These are phyloP conservation scores for Massarina eburnea DNA, from an alignment of 2,329 filamentous ascomycete genomes.

Conservation along the genomic window DNA sequence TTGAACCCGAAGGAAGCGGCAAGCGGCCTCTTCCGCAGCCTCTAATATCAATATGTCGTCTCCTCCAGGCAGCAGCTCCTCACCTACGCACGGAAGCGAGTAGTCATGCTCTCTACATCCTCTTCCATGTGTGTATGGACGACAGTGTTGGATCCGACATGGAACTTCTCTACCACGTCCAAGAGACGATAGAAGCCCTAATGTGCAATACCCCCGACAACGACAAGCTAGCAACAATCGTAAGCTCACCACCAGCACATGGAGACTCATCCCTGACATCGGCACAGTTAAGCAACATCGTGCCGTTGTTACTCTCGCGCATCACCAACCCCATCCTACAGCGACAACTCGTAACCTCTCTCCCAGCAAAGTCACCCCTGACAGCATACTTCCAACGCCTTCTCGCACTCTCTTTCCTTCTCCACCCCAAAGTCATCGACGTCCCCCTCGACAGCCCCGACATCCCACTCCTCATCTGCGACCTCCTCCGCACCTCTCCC, in stretches of 20 bases:
- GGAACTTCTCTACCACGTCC: conserved; percentile 21
- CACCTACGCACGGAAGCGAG: conserved; percentile 26
- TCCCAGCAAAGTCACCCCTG: conserved; percentile 57
- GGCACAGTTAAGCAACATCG: conserved; percentile 27
- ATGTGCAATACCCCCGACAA: conserved; percentile 29
- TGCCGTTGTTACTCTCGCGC: conserved; percentile 28
- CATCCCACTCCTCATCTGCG: conserved; percentile 23
- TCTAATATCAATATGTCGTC: conserved; percentile 21
- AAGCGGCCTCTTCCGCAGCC: conserved; percentile 19
- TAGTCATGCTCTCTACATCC: conserved; percentile 24
- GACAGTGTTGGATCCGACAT: conserved; percentile 27
- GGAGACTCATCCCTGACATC: conserved; percentile 23
- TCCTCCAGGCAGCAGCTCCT: conserved; percentile 28
- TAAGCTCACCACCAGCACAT: conserved; percentile 14
- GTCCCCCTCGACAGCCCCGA: conserved; percentile 25
- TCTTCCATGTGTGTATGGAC: conserved; percentile 37
- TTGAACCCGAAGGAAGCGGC: conserved; percentile 8
- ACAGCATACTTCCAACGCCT: conserved; percentile 65
- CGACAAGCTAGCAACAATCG: conserved; percentile 21
- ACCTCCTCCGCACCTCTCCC: conserved; percentile 35
- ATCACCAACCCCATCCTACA: conserved; percentile 56
- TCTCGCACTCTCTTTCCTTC: conserved; percentile 66
- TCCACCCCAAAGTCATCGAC: conserved; percentile 40
- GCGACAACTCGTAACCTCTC: conserved; percentile 58
- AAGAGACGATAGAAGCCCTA: conserved; percentile 36